Base-by-base conservation (phyloP, 148 eudicot species). In the Camellia lanceoleosa region DNA sequence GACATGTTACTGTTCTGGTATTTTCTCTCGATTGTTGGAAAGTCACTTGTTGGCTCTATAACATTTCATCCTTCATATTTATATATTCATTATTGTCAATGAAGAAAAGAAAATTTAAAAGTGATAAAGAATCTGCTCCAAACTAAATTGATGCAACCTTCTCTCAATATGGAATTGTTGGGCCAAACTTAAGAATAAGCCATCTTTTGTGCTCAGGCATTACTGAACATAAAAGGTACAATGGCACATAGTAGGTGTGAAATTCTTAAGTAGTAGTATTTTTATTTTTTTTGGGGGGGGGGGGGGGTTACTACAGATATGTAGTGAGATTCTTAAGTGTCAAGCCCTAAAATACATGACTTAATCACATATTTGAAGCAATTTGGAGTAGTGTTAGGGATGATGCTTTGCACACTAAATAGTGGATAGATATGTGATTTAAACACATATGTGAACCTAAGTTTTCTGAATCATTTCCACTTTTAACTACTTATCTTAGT, bases 81-180 rank as follows among this genome's bases (percentile, higher is more conserved):
- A 30, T 54, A 16, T 11, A n/a, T n/a, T 43, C 60, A 47, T 63
- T 6, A 43, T 49, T 71, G 51, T 52, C 16, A 2, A 13, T 14
- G 3, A 58, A 2, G 64, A 2, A 16, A 60, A 6, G 64, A 56
- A 54, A 7, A 54, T 54, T 44, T 69, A 11, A 5, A 18, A 69
- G 73, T 9, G 6, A 47, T 41, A 41, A 19, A 16, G 55, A 47
- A 47, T 47, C 51, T 47, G 23, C 23, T n/a, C 9, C n/a, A 44
- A 69, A 44, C 54, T 46, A 69, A 44, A 69, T 23, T 73, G 47
- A 20, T 73, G n/a, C 46, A 30, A 0, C 52, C 76, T 73, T 56
- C 41, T 54, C 8, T 73, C 47, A 73, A 63, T 56, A 55, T 54
- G 70, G 49, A n/a, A 56, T 73, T 56, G 64, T 56, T 73, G 23